Evolutionary conservation across 2,329 filamentous ascomycete species (phyloP).

Genomic region (Pseudocercospora fuligena): DNA sequence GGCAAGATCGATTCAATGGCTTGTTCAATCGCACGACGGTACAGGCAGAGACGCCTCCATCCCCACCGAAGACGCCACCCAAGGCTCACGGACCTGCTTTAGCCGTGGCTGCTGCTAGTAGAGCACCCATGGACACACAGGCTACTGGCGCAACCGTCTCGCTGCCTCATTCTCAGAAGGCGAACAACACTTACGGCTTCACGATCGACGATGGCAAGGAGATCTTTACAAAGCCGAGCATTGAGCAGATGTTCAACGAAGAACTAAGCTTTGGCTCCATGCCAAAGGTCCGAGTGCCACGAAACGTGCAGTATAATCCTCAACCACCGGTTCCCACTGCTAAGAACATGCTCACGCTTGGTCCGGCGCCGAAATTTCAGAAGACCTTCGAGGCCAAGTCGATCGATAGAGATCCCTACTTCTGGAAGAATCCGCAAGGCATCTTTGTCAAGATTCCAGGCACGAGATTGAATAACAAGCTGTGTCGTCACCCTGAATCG

Average conservation of each 20-base stretch:
- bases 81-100: constrained; percentile 53
- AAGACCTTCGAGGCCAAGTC: constrained; percentile 27
- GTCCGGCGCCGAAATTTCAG: constrained; percentile 19
- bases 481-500: constrained; percentile 24
- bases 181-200: constrained; percentile 29
- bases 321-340: constrained; percentile 14
- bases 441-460: constrained; percentile 36
- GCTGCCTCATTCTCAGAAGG: constrained; percentile 54
- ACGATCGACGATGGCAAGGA: constrained; percentile 41
- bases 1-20: constrained; percentile 85
- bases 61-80: constrained; percentile 45
- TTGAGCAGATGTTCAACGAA: constrained; percentile 49
- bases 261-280: constrained; percentile 55
- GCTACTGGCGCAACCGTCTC: constrained; percentile 70
- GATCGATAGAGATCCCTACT: constrained; percentile 17
- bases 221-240: constrained; percentile 46
- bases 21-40: constrained; percentile 68
- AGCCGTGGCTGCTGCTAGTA: constrained; percentile 65
- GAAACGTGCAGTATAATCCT: constrained; percentile 31
- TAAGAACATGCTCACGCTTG: constrained; percentile 32
- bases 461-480: constrained; percentile 32
- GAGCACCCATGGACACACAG: constrained; percentile 68
- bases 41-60: constrained; percentile 45
- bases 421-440: constrained; percentile 31
- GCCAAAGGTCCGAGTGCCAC: constrained; percentile 43